Base-by-base conservation (phyloP, 2,329 filamentous ascomycete genomes). In the Rhynchosporium secalis region DNA sequence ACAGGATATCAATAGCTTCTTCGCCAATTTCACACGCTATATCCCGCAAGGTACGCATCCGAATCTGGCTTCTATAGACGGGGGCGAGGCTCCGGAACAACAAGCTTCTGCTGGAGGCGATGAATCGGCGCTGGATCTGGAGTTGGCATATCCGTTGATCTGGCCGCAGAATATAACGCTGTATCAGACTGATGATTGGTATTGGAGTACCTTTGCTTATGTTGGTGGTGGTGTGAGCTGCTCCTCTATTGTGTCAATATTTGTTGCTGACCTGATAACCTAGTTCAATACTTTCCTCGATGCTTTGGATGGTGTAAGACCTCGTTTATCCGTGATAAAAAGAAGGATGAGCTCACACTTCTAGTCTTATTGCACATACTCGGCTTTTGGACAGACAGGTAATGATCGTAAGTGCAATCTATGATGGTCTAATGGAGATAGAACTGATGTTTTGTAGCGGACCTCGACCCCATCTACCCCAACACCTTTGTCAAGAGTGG, bases 261-360 rank as follows among this genome's bases (percentile, higher is more conserved):
- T 41, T 41, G 26, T 40, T 12, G 28, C 28, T 40, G n/a, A 5
- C 15, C 60, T 62, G n/a, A 55, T 31, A 12, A 20, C 20, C 9
- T 26, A 62, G 38, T 76, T 80, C 67, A 80, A 81, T 67, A 79
- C 75, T 38, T 80, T 80, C 69, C 70, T 80, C 9, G 78, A 79
- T 63, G 78, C 78, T 57, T 70, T 79, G 26, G 78, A 80, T 66
- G 78, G 77, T 33, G 61, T 63, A 56, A 61, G 55, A 26, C 8
- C 8, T 28, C 13, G 4, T n/a, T 31, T 7, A 26, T 48, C 43
- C 9, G 1, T 7, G n/a, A 46, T 10, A 12, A n/a, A 1, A 6
- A 26, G 1, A 13, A n/a, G n/a, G 26, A 51, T n/a, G 48, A 20
- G 38, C 43, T 26, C 9, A 46, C 9, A 13, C 1, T 13, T 9